Conservation (phyloP, 257 asterid genomes). For the Vinca minor region DNA sequence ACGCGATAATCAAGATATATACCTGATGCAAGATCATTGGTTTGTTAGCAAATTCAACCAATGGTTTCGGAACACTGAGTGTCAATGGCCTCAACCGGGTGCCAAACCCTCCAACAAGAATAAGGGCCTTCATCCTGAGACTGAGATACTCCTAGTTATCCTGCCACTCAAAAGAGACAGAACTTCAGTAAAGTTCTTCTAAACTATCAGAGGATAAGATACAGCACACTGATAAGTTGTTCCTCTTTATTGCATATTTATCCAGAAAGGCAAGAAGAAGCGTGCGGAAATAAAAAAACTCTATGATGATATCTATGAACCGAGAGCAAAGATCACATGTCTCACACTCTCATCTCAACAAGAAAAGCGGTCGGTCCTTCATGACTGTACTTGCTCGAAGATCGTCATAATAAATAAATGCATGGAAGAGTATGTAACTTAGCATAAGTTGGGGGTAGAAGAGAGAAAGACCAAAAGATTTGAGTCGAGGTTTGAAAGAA, state of each 20-base stretch:
- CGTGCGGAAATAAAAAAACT: slow-evolving; percentile 32
- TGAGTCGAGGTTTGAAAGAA: slow-evolving; percentile 19
- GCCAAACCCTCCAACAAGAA: slow-evolving; percentile 95
- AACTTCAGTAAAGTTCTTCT: slow-evolving; percentile 6
- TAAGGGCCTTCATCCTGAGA: slow-evolving; percentile 75
- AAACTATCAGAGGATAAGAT: slow-evolving; percentile 4
- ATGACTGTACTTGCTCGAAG: slow-evolving; percentile 23
- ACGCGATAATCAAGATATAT: slow-evolving; percentile 3
- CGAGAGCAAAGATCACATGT: slow-evolving; percentile 28
- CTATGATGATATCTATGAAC: slow-evolving; percentile 36
- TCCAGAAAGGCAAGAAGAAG: slow-evolving; percentile 14
- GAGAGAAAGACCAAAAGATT: slow-evolving; percentile 13
- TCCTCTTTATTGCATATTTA: slow-evolving; percentile 16
- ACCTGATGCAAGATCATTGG: slow-evolving; percentile 99
- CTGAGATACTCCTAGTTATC: slow-evolving; percentile 17
- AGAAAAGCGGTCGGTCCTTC: slow-evolving; percentile 33
- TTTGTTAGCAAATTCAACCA: slow-evolving; percentile 90
- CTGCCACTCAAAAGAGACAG: slow-evolving; percentile 12
- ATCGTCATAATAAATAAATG: slow-evolving; percentile 33
- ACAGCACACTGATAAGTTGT: slow-evolving; percentile 5
- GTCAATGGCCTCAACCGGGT: slow-evolving; percentile 93
- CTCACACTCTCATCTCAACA: slow-evolving; percentile 18
- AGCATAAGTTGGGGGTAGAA: too few species aligned
- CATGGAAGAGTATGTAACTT: slow-evolving; percentile 28
- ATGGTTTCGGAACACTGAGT: slow-evolving; percentile 82